Conservation (phyloP, 2,329 filamentous ascomycete species). For the Penicillium sp. region DNA sequence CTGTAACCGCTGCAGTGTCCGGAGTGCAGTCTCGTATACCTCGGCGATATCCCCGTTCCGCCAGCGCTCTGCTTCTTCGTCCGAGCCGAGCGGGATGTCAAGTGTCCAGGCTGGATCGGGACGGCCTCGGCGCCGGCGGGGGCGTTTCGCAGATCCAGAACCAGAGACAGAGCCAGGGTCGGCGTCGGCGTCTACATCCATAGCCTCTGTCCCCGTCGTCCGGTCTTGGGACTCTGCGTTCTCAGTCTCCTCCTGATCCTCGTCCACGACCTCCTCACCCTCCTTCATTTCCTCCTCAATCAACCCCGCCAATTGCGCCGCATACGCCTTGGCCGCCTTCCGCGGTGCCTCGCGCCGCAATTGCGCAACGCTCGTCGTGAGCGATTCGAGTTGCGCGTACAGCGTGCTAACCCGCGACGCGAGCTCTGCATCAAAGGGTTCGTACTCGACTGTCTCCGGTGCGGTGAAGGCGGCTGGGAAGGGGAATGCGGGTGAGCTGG, state of each 20-base stretch:
- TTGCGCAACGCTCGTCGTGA: conserved; percentile 51
- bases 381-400: conserved; percentile 51
- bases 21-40: conserved; percentile 45
- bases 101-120: conserved; percentile 33
- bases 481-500: conserved; percentile 33
- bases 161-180: conserved; percentile 6
- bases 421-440: conserved; percentile 48
- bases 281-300: conserved; percentile 46
- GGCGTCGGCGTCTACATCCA: conserved; percentile 33
- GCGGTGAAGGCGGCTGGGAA: conserved; percentile 38
- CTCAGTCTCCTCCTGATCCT: conserved; percentile 30
- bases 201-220: conserved; percentile 19
- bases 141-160: conserved; percentile 2
- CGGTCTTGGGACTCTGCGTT: not conserved
- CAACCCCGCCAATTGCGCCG: conserved; percentile 35
- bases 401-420: conserved; percentile 47
- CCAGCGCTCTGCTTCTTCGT: conserved; percentile 42
- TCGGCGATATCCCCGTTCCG: conserved; percentile 45
- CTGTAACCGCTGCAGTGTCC: conserved; percentile 42
- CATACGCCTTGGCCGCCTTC: conserved; percentile 44
- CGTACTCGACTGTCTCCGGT: conserved; percentile 51
- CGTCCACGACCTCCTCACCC: conserved; percentile 51
- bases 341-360: conserved; percentile 48
- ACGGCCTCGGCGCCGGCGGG: not conserved
- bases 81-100: conserved; percentile 35